Evolutionary conservation across 2,329 filamentous ascomycete genomes (phyloP).

Genomic region (Cladophialophora bantiana): DNA sequence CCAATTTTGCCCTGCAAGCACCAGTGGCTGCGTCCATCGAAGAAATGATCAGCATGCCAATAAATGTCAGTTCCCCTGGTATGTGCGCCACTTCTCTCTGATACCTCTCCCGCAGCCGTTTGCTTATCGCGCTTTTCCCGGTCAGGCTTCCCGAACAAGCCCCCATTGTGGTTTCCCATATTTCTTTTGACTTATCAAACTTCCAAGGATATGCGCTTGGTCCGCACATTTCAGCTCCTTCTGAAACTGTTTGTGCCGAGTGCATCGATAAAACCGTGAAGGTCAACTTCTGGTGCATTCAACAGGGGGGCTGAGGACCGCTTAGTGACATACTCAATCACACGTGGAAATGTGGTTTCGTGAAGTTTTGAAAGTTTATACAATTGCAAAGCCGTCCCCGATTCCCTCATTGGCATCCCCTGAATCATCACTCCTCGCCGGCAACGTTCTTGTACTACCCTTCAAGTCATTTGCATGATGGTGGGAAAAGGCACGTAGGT

Average conservation of each 20-base stretch:
- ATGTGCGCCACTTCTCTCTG: neutral
- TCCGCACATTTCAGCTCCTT: neutral
- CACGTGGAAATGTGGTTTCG: neutral
- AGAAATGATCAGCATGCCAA: constrained; percentile 8
- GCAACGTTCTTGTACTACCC: neutral
- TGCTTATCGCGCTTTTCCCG: constrained; percentile 19
- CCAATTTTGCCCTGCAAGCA: neutral
- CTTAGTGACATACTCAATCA: neutral
- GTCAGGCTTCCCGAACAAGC: neutral
- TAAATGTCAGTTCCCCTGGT: neutral
- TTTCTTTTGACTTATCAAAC: neutral
- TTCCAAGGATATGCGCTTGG: neutral
- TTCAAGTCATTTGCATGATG: neutral
- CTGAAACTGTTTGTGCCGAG: neutral
- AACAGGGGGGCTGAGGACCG: neutral
- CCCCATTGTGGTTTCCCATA: neutral
- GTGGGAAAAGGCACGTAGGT: neutral
- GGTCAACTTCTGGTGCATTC: neutral
- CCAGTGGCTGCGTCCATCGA: neutral
- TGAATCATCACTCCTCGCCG: neutral
- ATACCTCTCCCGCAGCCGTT: neutral
- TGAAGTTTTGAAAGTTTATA: neutral
- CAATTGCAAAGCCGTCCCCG: neutral
- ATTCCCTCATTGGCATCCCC: neutral
- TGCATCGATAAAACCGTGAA: neutral